Evolutionary conservation across 2,329 filamentous ascomycete species (phyloP), one percentile per base, ranked within the genome.

Genomic region (Sclerotinia spermophila): DNA sequence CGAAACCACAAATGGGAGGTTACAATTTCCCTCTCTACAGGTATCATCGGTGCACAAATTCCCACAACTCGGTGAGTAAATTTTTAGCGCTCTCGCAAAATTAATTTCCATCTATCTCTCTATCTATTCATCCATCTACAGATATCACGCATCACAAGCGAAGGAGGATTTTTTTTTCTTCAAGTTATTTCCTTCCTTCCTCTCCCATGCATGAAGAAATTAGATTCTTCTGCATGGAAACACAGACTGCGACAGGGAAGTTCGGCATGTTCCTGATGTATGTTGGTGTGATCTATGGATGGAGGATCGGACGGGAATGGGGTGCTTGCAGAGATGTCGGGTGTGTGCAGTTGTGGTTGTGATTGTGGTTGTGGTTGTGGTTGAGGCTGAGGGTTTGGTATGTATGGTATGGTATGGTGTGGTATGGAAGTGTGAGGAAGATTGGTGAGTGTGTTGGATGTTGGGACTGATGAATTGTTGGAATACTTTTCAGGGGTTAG

Each of bases 201-300:
- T 53, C 42, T 11, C 45, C 24, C 61, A 65, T 51, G 33, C 61
- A 65, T 27, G 61, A 64, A 51, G 13, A 64, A 51, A 64, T 48
- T 64, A 64, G 21, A 64, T 64, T 6, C 24, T 24, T 35, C 30
- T 64, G n/a, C 33, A 64, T 38, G n/a, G 58, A 24, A 6, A 42
- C 44, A 69, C 68, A 13, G 42, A 27, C 30, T 27, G 33, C 7
- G 61, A 53, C 59, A 69, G 48, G 68, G 68, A 35, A 65, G 45
- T 56, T 69, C 68, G 68, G 68, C n/a, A 69, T 42, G 59, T 65
- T 69, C 67, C 67, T 62, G 45, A 62, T 40, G 24, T 27, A 62
- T 40, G 24, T 27, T 58, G n/a, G 58, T 61, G 67, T 60, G n/a
- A 27, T 30, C 33, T 15, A 68, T 40, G 45, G 67, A 40, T 38